phyloP scores from a whole-genome alignment of 2,329 filamentous ascomycete genomes.

The Colletotrichum sp. region DNA sequence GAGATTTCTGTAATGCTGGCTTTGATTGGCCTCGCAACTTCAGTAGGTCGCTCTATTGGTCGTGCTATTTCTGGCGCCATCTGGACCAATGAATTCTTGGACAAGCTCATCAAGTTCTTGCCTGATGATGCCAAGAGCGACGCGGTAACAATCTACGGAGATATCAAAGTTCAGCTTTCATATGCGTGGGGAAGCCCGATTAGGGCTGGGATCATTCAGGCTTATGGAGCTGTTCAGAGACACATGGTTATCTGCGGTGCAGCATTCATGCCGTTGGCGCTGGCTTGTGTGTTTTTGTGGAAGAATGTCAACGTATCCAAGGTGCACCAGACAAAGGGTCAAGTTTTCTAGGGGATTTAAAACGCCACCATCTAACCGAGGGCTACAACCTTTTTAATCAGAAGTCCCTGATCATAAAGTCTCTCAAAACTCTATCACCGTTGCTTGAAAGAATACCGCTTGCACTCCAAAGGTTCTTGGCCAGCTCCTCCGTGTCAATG shows the following conservation, averaged over 20 bases:
- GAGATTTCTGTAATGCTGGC: conserved; percentile 37
- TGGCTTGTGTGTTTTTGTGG: conserved; percentile 14
- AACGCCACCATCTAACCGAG: background rate
- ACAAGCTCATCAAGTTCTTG: conserved; percentile 39
- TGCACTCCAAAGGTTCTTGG: background rate
- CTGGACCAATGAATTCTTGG: conserved; percentile 41
- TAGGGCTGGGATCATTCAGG: conserved; percentile 47
- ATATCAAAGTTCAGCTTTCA: conserved; percentile 35
- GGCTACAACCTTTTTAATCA: background rate
- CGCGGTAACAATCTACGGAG: conserved; percentile 41
- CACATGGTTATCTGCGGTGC: conserved; percentile 38
- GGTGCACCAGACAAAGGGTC: conserved; percentile 18
- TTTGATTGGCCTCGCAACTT: conserved; percentile 33
- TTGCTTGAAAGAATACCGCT: background rate
- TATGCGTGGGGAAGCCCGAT: conserved; percentile 45
- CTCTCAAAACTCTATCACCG: background rate
- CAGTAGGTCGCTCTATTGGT: conserved; percentile 36
- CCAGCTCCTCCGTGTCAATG: background rate
- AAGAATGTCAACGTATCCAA: conserved; percentile 11
- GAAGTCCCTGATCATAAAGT: background rate
- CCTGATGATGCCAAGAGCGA: conserved; percentile 49
- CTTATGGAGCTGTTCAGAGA: conserved; percentile 53
- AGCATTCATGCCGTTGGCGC: conserved; percentile 5
- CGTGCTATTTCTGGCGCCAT: conserved; percentile 34
- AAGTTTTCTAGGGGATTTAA: background rate